Conservation (phyloP, 148 eudicot species). For the Camellia japonica region DNA sequence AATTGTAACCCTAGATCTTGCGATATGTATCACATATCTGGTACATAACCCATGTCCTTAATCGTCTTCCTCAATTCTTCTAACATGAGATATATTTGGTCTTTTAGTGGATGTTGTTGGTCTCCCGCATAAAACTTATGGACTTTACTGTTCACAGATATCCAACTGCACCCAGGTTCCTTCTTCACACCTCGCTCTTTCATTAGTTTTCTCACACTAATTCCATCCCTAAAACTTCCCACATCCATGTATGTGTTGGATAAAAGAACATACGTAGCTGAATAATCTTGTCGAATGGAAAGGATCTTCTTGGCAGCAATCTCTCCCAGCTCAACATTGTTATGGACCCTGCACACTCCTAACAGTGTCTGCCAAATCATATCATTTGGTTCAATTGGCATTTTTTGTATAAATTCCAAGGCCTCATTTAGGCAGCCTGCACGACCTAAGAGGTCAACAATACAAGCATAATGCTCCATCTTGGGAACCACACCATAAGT, state of each 20-base stretch:
- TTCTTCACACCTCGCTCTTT: constrained; percentile 25
- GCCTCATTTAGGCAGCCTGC: constrained; percentile 25
- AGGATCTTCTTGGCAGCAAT: constrained; percentile 30
- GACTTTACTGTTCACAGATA: constrained; percentile 19
- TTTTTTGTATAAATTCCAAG: constrained; percentile 16
- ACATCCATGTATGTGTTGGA: constrained; percentile 24
- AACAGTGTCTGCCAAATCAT: constrained; percentile 29
- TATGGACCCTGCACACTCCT: constrained; percentile 29
- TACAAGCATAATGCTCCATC: constrained; percentile 32
- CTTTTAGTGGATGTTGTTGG: constrained; percentile 22
- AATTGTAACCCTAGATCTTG: background rate
- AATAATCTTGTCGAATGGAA: constrained; percentile 23
- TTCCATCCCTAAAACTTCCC: constrained; percentile 17
- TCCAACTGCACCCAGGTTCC: constrained; percentile 34
- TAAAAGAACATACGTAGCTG: constrained; percentile 25
- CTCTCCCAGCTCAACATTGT: constrained; percentile 23
- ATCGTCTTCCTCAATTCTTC: constrained; percentile 13
- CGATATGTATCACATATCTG: constrained; percentile 13
- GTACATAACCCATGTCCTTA: constrained; percentile 22
- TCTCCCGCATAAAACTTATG: constrained; percentile 27
- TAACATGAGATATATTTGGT: constrained; percentile 21
- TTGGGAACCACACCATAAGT: constrained; percentile 22
- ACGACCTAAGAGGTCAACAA: constrained; percentile 28
- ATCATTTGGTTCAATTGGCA: constrained; percentile 29
- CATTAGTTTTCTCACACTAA: constrained; percentile 26